Evolutionary conservation across 805 yeast species (phyloP), one percentile per base, ranked within the genome.

Genomic region (Candida krabiensis): DNA sequence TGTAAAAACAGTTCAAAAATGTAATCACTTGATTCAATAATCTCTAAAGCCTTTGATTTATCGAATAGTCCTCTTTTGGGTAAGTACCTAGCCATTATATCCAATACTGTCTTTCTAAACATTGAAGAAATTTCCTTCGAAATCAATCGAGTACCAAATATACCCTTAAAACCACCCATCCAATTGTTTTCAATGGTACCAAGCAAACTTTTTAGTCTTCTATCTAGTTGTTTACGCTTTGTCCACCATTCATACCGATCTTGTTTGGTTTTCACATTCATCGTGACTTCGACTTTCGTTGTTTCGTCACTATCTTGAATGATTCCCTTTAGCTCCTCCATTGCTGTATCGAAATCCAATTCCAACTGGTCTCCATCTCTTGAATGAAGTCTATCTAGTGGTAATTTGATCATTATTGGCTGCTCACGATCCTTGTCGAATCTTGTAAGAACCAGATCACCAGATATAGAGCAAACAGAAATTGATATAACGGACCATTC

Each of bases 241-340:
- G 70, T 69, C 96, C 97, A 93, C 96, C 97, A 91, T 6, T 64
- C 46, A 31, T 70, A 72, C 34, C 88, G 69, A 21, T 80, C 83
- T 28, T 79, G 82, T 30, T 73, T 69, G 0, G 87, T 71, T 3
- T 55, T 65, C 2, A 85, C 75, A 1, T 51, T 54, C 0, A 76
- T 65, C 0, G 88, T 80, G 1, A 75, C 69, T 23, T 72, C 76
- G 1, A 60, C 42, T 15, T 74, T 70, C 0, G 91, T 82, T 0
- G 87, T 75, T 3, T 58, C 49, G 46, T 86, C 79, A 55, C 91
- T 88, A 36, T 70, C 69, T 0, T 58, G 46, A 16, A 89, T 81
- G 5, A 90, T 81, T 0, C 53, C 44, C 3, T 63, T 52, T 28
- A 86, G 56, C 34, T 74, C 78, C 0, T 52, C 43, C 25, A 73